Evolutionary conservation across 306 rosid genomes (phyloP), one percentile per base, ranked within the genome.

Genomic region (Cicer chorassanicum): DNA sequence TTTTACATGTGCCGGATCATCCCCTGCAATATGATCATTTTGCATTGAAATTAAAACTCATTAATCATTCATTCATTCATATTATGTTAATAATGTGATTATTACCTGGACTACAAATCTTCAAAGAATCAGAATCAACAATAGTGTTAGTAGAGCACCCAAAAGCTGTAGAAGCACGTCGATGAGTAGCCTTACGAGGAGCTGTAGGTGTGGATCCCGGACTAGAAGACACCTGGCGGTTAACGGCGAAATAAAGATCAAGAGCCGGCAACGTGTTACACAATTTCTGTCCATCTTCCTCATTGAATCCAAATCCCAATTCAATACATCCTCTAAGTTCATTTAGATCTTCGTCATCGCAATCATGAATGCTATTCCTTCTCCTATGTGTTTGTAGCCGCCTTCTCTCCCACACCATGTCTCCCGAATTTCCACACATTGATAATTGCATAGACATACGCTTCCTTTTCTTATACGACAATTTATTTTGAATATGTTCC

Each of bases 231-330:
- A 91, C 7, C 68, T 91, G 92, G 1, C 99, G 84, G 72, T 92
- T 90, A 2, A 94, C 96, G 0, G 97, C 99, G 11, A 94, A 94
- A 49, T 94, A 94, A 4, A 94, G 90, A 72, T 94, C 99, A 0
- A 94, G 90, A 48, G 99, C 99, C 0, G 99, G 99, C 81, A 94
- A 84, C 2, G 99, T 94, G 38, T 82, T 79, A 54, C 96, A 87
- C 2, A 94, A 63, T 15, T 46, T 81, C 19, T 92, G 98, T 2
- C 95, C 96, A 8, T 90, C 89, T 72, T 92, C 99, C 46, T 94
- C 99, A 4, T 89, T 92, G 82, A 94, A 94, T 16, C 97, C 97
- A 42, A 94, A 94, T 18, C 99, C 99, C 5, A 94, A 84, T 68
- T 94, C 97, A 18, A 94, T 94, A 13, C 86, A 87, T 0, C 97